Evolutionary conservation across 108 stramenopile species (phyloP).

Genomic region (Cyclotella sp.): DNA sequence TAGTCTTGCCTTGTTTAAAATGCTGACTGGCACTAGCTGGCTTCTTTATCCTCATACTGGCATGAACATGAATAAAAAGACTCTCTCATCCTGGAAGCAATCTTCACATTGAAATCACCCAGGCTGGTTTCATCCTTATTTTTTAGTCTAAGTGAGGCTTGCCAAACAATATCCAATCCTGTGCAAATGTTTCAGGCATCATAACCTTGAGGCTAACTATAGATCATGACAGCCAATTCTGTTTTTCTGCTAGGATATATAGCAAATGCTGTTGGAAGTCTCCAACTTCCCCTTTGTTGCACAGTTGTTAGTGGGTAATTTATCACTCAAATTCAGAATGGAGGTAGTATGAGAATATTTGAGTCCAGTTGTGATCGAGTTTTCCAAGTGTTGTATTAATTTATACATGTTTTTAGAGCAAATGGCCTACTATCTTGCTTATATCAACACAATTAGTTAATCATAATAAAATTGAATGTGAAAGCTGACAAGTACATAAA

Average conservation of each 20-base stretch:
- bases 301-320: too few relatives aligned
- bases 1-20: not conserved
- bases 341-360: too few relatives aligned
- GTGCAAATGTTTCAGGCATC: not conserved
- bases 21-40: not conserved
- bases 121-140: not conserved
- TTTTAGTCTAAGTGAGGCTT: not conserved
- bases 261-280: too few relatives aligned
- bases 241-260: not conserved
- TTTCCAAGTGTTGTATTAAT: too few relatives aligned
- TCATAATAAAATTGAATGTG: too few relatives aligned
- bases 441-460: too few relatives aligned
- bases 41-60: not conserved
- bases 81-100: not conserved
- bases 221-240: not conserved
- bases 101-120: not conserved
- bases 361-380: too few relatives aligned
- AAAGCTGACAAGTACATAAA: too few relatives aligned
- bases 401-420: too few relatives aligned
- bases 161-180: not conserved
- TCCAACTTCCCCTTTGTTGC: too few relatives aligned
- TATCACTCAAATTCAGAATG: too few relatives aligned
- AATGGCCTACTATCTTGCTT: too few relatives aligned
- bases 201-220: not conserved
- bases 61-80: not conserved